Conservation (phyloP, 768 basidiomycete species). For the Boletus bicolor region DNA sequence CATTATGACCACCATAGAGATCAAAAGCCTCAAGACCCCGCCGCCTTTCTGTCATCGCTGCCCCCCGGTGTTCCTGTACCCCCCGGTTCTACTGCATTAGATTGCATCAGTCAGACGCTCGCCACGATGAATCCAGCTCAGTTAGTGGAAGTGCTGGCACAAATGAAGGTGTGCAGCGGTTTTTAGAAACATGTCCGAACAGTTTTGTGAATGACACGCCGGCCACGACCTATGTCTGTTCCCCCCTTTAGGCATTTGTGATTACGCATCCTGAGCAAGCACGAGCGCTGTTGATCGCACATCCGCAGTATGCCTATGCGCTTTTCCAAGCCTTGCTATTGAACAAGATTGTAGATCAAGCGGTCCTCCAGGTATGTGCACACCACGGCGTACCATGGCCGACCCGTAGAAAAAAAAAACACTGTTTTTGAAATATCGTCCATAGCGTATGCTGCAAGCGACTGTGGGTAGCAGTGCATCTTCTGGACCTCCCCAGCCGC, state of each 20-base stretch:
- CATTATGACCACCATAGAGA: slow-evolving; percentile 33
- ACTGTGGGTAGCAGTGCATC: slow-evolving; percentile 29
- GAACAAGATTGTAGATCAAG: slow-evolving; percentile 90
- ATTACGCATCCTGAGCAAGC: slow-evolving; percentile 91
- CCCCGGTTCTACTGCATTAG: slow-evolving; percentile 67
- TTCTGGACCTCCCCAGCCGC: slow-evolving; percentile 29
- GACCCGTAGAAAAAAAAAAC: neutral
- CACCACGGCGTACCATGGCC: slow-evolving; percentile 5
- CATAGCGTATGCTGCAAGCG: slow-evolving; percentile 53
- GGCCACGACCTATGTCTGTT: slow-evolving; percentile 4
- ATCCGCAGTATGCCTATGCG: slow-evolving; percentile 95
- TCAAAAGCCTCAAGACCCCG: slow-evolving; percentile 37
- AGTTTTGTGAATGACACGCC: slow-evolving; percentile 20
- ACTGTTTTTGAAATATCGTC: slow-evolving; percentile 9
- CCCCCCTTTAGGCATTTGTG: slow-evolving; percentile 76
- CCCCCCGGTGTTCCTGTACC: slow-evolving; percentile 77
- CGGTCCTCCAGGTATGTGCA: slow-evolving; percentile 67
- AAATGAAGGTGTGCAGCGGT: slow-evolving; percentile 82
- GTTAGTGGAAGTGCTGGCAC: slow-evolving; percentile 90
- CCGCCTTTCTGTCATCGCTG: slow-evolving; percentile 59
- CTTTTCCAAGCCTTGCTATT: slow-evolving; percentile 91
- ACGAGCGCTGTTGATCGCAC: slow-evolving; percentile 65
- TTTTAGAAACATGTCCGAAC: slow-evolving; percentile 17
- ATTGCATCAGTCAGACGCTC: slow-evolving; percentile 82
- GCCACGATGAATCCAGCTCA: slow-evolving; percentile 81